Evolutionary conservation across 2,329 filamentous ascomycete genomes (phyloP).

Genomic region (Pseudohalonectria lignicola): DNA sequence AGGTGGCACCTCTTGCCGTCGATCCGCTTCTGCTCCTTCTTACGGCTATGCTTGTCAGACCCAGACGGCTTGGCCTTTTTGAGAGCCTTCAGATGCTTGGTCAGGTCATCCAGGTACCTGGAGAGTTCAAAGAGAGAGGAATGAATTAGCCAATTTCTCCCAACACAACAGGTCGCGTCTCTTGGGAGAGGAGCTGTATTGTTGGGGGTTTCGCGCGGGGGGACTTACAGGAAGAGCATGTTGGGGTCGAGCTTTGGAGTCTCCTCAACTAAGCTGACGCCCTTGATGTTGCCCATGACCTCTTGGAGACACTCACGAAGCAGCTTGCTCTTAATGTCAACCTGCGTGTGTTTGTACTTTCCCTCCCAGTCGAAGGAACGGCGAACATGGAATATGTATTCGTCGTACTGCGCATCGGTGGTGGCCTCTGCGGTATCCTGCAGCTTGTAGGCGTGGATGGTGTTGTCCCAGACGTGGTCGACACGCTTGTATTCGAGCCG

Average conservation of each 20-base stretch:
- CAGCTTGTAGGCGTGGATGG: slow-evolving; percentile 39
- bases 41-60: slow-evolving; percentile 42
- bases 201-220: too few relatives aligned
- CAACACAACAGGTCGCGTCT: too few relatives aligned
- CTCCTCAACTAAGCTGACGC: slow-evolving; percentile 71
- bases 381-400: slow-evolving; percentile 74
- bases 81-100: slow-evolving; percentile 49
- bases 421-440: slow-evolving; percentile 39
- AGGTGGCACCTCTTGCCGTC: slow-evolving; percentile 51
- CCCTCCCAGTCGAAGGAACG: slow-evolving; percentile 78
- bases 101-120: slow-evolving; percentile 69
- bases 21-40: slow-evolving; percentile 48
- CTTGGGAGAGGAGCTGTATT: too few relatives aligned
- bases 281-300: slow-evolving; percentile 66
- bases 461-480: slow-evolving; percentile 42
- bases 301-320: slow-evolving; percentile 60
- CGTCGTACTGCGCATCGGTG: slow-evolving; percentile 51
- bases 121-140: slow-evolving; percentile 14
- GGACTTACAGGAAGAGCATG: slow-evolving; percentile 50
- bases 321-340: slow-evolving; percentile 78
- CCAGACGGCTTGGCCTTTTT: slow-evolving; percentile 42
- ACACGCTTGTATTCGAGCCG: slow-evolving; percentile 36
- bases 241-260: slow-evolving; percentile 64
- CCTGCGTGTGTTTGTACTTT: slow-evolving; percentile 59
- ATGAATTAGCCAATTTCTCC: too few relatives aligned